Evolutionary conservation across 768 basidiomycete genomes (phyloP), one percentile per base, ranked within the genome.

Genomic region (Suillus fuscotomentosus): DNA sequence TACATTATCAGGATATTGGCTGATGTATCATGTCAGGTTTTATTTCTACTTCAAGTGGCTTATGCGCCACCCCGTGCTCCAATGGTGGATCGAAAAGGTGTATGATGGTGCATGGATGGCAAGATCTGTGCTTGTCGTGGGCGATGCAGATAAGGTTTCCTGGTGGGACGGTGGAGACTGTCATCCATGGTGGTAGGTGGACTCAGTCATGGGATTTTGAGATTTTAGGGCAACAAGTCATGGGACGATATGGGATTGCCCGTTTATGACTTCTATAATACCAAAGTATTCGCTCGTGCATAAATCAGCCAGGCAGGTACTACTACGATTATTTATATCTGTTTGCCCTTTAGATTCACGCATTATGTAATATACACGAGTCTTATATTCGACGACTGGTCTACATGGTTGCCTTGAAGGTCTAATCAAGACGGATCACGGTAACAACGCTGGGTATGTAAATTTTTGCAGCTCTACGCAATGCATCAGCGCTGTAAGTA

Each of bases 51-150:
- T 67, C 71, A 78, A 79, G 66, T 78, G 73, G 69, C 55, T 75
- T 17, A 70, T 80, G 71, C 70, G 81, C 34, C 77, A 81, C 60
- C 78, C 75, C 43, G 64, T 75, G 45, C 74, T 82, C 56, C 67
- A 66, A 63, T 82, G 81, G 81, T 82, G 78, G 76, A 77, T 82
- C 50, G 72, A 74, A 70, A 73, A 67, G 53, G 65, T 73, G 61
- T 79, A 73, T 39, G 71, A 72, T 60, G 80, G 76, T 17, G 78
- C 76, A 61, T 75, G 77, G 74, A 77, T 79, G 78, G 73, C 77
- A 39, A 66, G 75, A 20, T 70, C 67, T 47, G 71, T 76, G 62
- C 70, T 76, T 67, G 70, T 82, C n/a, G 70, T 82, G 3, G 81
- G 81, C 2, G 75, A 77, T 62, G 42, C 67, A 14, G 71, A n/a